These are phyloP conservation scores for Multifurca ochricompacta DNA, from an alignment of 768 basidiomycete genomes.

Conservation along the genomic window DNA sequence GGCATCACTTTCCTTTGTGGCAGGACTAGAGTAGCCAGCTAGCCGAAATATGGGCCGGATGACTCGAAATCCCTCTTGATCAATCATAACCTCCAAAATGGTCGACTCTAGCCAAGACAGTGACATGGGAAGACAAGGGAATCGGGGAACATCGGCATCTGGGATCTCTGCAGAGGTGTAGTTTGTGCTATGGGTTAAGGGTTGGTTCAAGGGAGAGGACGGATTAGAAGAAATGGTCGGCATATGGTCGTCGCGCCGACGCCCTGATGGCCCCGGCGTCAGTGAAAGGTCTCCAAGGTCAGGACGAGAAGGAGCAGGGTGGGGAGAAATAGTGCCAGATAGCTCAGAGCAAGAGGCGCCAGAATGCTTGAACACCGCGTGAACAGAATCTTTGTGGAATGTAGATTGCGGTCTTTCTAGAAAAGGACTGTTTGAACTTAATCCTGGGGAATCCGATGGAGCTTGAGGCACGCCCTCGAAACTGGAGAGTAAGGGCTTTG, in stretches of 20 bases:
- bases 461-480: not conserved
- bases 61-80: slow-evolving; percentile 77
- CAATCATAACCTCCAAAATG: slow-evolving; percentile 59
- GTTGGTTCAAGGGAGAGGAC: not conserved
- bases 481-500: not conserved
- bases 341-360: not conserved
- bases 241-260: not conserved
- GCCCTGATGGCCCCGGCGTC: not conserved
- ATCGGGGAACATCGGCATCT: not conserved
- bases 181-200: not conserved
- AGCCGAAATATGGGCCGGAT: slow-evolving; percentile 53
- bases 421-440: not conserved
- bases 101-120: slow-evolving; percentile 48
- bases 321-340: not conserved
- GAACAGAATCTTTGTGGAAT: not conserved
- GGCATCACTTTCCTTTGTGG: slow-evolving; percentile 1
- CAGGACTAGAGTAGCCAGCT: slow-evolving; percentile 38
- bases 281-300: not conserved
- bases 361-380: not conserved
- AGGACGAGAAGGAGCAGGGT: not conserved
- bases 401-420: not conserved
- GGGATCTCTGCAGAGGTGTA: not conserved
- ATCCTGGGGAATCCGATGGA: slow-evolving; percentile 1
- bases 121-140: slow-evolving; percentile 29
- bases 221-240: slow-evolving; percentile 6